Evolutionary conservation across 331 rosid genomes (phyloP).

Genomic region (Pyrus hybrid): DNA sequence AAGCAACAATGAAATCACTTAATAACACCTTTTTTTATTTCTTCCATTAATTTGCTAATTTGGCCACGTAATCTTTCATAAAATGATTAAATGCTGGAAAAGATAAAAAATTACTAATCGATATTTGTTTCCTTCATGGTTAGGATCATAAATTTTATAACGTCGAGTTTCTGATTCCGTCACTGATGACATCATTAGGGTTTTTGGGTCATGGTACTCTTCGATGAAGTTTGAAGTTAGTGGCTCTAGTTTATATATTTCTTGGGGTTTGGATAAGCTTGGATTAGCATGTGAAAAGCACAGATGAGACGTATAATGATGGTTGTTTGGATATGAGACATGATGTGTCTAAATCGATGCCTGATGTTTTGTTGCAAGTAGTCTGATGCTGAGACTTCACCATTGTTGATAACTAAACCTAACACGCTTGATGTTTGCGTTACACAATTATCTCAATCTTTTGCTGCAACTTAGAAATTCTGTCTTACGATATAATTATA

Average conservation of each 20-base stretch:
- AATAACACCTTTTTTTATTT: not conserved
- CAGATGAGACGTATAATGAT: not conserved
- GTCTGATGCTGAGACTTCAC: not conserved
- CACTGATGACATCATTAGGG: not conserved
- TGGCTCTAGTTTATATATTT: too few relatives aligned
- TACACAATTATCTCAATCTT: not conserved
- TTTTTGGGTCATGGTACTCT: not conserved
- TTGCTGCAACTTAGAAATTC: too few relatives aligned
- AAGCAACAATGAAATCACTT: not conserved
- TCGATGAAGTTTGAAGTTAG: too few relatives aligned
- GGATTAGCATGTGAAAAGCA: too few relatives aligned
- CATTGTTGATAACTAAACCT: not conserved
- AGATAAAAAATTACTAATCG: not conserved
- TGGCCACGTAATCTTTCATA: not conserved
- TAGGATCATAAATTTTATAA: not conserved
- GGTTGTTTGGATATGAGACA: conserved; percentile 6
- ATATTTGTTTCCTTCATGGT: not conserved
- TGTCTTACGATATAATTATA: too few relatives aligned
- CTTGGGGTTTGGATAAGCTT: too few relatives aligned
- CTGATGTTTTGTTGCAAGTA: not conserved
- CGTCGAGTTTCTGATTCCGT: too few relatives aligned
- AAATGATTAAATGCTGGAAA: too few relatives aligned
- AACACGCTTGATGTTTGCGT: not conserved
- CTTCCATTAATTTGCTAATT: not conserved
- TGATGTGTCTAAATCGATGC: not conserved